These are phyloP conservation scores for Quercus phellos DNA, from an alignment of 331 rosid species.

Conservation along the genomic window DNA sequence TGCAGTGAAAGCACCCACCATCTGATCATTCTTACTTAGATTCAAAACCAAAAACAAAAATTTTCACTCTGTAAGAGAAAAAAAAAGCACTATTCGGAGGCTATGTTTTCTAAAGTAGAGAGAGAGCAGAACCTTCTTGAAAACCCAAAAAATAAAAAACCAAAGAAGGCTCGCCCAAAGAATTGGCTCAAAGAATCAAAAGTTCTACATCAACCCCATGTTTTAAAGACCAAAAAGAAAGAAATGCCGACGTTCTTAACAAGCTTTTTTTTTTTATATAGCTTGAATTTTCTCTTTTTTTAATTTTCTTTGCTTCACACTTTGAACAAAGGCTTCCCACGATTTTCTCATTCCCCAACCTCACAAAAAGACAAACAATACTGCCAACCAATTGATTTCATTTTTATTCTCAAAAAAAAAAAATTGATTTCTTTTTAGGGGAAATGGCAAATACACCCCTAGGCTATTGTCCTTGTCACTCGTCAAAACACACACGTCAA, in stretches of 20 bases:
- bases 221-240: neutral
- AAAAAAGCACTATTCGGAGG: conserved; percentile 27
- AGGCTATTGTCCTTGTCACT: too few relatives aligned
- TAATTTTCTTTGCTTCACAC: neutral
- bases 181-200: neutral
- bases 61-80: neutral
- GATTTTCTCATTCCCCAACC: conserved; percentile 33
- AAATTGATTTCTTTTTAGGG: neutral
- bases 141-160: neutral
- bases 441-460: too few relatives aligned
- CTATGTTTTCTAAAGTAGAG: neutral
- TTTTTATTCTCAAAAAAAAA: neutral
- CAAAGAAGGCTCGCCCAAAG: neutral
- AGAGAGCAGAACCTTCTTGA: conserved; percentile 22
- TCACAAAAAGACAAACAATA: conserved; percentile 4
- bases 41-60: neutral
- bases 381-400: neutral
- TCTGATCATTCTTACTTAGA: conserved; percentile 43
- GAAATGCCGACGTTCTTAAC: neutral
- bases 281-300: neutral
- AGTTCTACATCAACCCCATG: neutral
- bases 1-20: conserved; percentile 52
- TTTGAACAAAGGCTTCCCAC: conserved; percentile 30
- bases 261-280: neutral
- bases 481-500: too few relatives aligned